Evolutionary conservation across 2,329 filamentous ascomycete genomes (phyloP).

Genomic region (Cladophialophora immunda): DNA sequence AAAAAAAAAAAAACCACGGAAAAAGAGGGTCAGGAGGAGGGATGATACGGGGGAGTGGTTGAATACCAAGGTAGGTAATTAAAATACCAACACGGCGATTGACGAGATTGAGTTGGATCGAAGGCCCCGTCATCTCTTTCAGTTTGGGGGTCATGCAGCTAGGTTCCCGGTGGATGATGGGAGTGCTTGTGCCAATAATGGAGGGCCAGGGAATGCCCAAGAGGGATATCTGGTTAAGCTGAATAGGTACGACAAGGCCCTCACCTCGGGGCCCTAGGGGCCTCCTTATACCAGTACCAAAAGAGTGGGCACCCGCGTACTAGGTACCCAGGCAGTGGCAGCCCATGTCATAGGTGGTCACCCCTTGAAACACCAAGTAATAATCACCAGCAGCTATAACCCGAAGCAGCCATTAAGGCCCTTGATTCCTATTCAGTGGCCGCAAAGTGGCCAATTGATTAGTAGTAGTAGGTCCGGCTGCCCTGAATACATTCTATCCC

Average conservation of each 20-base stretch:
- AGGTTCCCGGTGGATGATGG: neutral
- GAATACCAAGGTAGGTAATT: neutral
- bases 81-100: slow-evolving; percentile 6
- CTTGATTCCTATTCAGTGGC: neutral
- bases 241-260: slow-evolving; percentile 7
- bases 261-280: too few relatives aligned
- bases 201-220: neutral
- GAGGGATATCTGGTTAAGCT: neutral
- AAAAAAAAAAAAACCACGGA: neutral
- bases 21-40: neutral
- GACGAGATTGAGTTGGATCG: slow-evolving; percentile 32
- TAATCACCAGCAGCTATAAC: neutral
- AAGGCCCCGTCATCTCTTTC: slow-evolving; percentile 3
- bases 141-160: too few relatives aligned
- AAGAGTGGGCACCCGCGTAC: neutral
- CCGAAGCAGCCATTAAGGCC: neutral
- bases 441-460: neutral
- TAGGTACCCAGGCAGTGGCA: neutral
- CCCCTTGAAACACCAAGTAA: neutral
- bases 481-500: neutral
- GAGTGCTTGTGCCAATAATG: neutral
- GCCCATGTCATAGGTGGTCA: too few relatives aligned
- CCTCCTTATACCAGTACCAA: too few relatives aligned
- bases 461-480: too few relatives aligned
- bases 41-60: neutral